These are phyloP conservation scores for Grammothele lineata DNA, from an alignment of 768 basidiomycete species.

Conservation along the genomic window DNA sequence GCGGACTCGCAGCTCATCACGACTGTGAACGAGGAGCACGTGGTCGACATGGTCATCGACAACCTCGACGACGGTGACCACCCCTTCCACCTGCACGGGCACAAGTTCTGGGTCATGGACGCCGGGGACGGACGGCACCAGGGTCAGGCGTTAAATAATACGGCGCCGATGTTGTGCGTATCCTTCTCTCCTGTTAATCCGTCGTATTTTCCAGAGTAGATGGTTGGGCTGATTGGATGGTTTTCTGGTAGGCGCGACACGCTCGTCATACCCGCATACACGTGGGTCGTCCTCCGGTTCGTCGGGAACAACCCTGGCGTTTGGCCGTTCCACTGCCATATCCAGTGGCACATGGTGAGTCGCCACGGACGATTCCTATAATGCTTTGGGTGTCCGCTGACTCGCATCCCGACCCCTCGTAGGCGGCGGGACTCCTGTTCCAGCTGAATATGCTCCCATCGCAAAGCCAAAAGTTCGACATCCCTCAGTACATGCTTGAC, in stretches of 20 bases:
- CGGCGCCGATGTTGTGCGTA: slow-evolving; percentile 31
- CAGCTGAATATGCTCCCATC: slow-evolving; percentile 36
- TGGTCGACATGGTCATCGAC: slow-evolving; percentile 24
- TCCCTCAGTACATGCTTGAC: slow-evolving; percentile 30
- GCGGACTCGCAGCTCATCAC: slow-evolving; percentile 21
- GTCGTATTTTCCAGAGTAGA: too few species aligned
- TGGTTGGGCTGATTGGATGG: too few species aligned
- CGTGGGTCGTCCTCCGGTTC: slow-evolving; percentile 36
- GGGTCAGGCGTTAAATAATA: slow-evolving; percentile 27
- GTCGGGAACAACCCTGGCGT: slow-evolving; percentile 40
- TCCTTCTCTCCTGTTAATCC: too few species aligned
- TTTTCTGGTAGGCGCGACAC: slow-evolving; percentile 33
- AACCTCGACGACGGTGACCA: slow-evolving; percentile 29
- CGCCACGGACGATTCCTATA: background rate
- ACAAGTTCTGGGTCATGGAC: slow-evolving; percentile 33
- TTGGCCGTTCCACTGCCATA: slow-evolving; percentile 44
- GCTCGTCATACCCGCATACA: slow-evolving; percentile 35
- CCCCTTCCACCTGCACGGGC: slow-evolving; percentile 38
- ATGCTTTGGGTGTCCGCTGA: background rate
- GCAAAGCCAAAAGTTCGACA: slow-evolving; percentile 28
- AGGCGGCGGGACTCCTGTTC: slow-evolving; percentile 36
- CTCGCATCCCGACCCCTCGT: background rate
- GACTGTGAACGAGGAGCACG: slow-evolving; percentile 19
- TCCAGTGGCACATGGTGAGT: slow-evolving; percentile 19
- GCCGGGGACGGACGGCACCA: slow-evolving; percentile 32